phyloP scores from a whole-genome alignment of 768 basidiomycete species.

The Termitomyces sp. region DNA sequence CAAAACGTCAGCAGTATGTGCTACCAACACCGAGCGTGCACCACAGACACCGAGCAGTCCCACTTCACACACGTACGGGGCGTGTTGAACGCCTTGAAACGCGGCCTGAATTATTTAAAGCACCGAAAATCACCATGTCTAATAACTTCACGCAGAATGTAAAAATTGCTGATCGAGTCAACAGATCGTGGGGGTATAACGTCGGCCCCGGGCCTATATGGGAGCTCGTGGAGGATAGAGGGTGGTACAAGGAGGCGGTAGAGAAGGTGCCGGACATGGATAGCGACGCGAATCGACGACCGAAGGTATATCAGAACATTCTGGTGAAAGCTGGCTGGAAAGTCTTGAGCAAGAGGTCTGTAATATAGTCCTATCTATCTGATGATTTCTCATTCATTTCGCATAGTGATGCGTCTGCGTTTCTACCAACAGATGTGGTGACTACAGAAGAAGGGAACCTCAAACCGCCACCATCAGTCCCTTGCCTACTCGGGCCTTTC shows the following conservation, averaged over 20 bases:
- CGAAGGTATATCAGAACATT: conserved; percentile 49
- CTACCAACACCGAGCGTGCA: conserved; percentile 63
- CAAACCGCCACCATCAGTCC: conserved; percentile 46
- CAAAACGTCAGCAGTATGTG: conserved; percentile 48
- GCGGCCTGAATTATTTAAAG: conserved; percentile 45
- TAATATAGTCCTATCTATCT: conserved; percentile 10
- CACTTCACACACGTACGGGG: conserved; percentile 45
- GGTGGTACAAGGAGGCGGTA: conserved; percentile 67
- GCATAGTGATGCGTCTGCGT: conserved; percentile 48
- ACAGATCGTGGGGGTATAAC: conserved; percentile 69
- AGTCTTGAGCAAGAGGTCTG: conserved; percentile 44
- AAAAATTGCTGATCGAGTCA: conserved; percentile 49
- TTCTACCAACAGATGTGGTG: conserved; percentile 50
- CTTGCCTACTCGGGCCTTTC: conserved; percentile 66
- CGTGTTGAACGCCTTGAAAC: conserved; percentile 56
- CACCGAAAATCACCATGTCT: conserved; percentile 37
- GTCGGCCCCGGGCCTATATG: conserved; percentile 74
- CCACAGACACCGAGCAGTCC: conserved; percentile 68
- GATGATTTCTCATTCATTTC: neutral
- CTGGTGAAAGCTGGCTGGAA: conserved; percentile 38
- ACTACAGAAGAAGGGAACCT: conserved; percentile 47
- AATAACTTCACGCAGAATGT: conserved; percentile 49
- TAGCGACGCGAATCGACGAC: conserved; percentile 48
- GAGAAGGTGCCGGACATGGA: conserved; percentile 26
- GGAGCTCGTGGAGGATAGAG: conserved; percentile 74